A percentile compares a stretch with the other conserved stretches of the same genome.
These are phyloP conservation scores for Penicillium odoratum DNA, from an alignment of 495 filamentous ascomycete species.

Conservation along the genomic window DNA sequence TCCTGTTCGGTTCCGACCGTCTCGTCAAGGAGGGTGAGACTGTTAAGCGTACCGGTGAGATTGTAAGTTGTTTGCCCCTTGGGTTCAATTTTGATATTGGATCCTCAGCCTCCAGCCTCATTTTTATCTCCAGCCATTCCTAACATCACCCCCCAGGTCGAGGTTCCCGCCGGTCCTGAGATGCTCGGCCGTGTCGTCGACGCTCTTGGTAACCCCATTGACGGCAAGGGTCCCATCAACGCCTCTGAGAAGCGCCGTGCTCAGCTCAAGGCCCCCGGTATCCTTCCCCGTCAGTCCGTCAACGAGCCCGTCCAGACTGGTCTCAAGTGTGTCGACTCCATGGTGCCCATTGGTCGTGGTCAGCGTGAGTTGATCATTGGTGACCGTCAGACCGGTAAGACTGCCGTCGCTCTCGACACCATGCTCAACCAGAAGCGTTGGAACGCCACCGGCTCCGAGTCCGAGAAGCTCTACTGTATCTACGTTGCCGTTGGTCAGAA, in stretches of 20 bases:
- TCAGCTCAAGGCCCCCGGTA: slow-evolving; percentile 98
- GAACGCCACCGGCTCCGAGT: slow-evolving; percentile 87
- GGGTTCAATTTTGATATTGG: slow-evolving; percentile 16
- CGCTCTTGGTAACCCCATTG: slow-evolving; percentile 97
- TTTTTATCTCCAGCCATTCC: background rate
- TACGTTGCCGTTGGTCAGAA: slow-evolving; percentile 99
- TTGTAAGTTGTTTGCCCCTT: slow-evolving; percentile 62
- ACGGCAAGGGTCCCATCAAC: slow-evolving; percentile 96
- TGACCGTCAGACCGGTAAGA: slow-evolving; percentile 99
- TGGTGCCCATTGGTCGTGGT: slow-evolving; percentile 99
- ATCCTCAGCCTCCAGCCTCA: background rate
- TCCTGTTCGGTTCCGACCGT: slow-evolving; percentile 99
- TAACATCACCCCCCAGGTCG: slow-evolving; percentile 62
- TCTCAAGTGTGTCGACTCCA: slow-evolving; percentile 98
- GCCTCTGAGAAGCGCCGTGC: slow-evolving; percentile 91
- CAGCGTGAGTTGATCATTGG: slow-evolving; percentile 99
- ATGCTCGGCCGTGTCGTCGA: slow-evolving; percentile 98
- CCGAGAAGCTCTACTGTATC: slow-evolving; percentile 98
- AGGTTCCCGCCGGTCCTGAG: slow-evolving; percentile 91
- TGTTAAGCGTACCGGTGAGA: slow-evolving; percentile 98
- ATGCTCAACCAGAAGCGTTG: slow-evolving; percentile 99
- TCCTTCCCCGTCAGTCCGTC: slow-evolving; percentile 94
- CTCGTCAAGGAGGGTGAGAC: slow-evolving; percentile 99
- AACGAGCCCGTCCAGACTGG: slow-evolving; percentile 98
- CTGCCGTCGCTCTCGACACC: slow-evolving; percentile 95